phyloP scores from a whole-genome alignment of 192 early-diverging fungal genomes.

The Gonapodya sp. region DNA sequence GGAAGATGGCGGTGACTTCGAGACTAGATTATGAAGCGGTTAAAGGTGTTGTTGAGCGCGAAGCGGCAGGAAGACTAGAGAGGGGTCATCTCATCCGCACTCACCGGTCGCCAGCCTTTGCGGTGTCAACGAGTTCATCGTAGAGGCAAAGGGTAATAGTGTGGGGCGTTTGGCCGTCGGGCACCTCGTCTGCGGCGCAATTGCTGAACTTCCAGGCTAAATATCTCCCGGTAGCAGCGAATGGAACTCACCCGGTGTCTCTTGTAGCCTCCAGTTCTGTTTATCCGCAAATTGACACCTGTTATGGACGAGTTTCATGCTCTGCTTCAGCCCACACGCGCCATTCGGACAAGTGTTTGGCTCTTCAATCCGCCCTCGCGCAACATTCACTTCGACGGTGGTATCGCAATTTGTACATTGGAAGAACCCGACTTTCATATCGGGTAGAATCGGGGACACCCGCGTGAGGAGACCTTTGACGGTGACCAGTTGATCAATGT shows the following conservation, averaged over 20 bases:
- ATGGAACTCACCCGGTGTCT: constrained; percentile 66
- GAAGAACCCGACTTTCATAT: constrained; percentile 91
- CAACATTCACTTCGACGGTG: constrained; percentile 62
- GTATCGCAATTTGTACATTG: constrained; percentile 84
- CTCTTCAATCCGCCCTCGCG: constrained; percentile 80
- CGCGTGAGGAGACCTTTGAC: constrained; percentile 92
- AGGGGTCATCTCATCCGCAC: not conserved
- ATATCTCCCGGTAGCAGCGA: not conserved
- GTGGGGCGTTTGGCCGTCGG: constrained; percentile 98
- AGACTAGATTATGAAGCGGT: constrained; percentile 36
- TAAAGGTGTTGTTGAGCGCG: constrained; percentile 11
- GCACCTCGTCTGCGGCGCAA: constrained; percentile 58
- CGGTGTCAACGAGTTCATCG: constrained; percentile 88
- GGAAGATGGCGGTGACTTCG: constrained; percentile 91
- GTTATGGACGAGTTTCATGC: constrained; percentile 87
- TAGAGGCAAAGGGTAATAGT: constrained; percentile 83
- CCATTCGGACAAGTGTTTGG: constrained; percentile 71
- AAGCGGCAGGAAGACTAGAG: not conserved
- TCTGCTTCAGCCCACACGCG: constrained; percentile 69
- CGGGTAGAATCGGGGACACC: constrained; percentile 83
- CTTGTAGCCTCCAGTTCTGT: constrained; percentile 87
- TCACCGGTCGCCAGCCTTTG: constrained; percentile 82
- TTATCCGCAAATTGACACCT: constrained; percentile 88
- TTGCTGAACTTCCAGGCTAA: not conserved
- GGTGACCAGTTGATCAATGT: constrained; percentile 93